Base-by-base conservation (phyloP, 2,329 filamentous ascomycete species). In the Trichoderma koningii region DNA sequence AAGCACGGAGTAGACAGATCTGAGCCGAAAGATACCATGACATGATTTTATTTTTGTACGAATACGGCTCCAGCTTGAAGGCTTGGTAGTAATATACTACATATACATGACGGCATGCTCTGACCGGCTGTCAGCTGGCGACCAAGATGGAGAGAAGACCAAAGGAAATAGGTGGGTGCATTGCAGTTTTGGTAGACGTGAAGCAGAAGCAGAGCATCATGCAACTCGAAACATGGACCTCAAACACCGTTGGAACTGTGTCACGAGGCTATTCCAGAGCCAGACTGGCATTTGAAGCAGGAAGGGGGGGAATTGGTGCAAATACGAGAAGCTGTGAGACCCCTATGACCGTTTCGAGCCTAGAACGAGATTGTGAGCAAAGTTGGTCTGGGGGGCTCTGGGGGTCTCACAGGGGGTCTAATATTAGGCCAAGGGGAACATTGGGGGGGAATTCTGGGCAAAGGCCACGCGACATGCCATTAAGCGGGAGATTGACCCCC, bases 1-100 rank as follows among this genome's bases (percentile, higher is more conserved):
- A 41, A 28, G 30, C 48, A 60, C 45, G 52, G 44, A 63, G 64
- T 57, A 65, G 48, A 64, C 41, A 66, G 30, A 45, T 55, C 50
- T 51, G 47, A 64, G 60, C 55, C 42, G 41, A 55, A 57, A 53
- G 63, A 65, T 65, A 53, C 48, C 55, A 65, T 60, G 17, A 48
- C 26, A 53, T 30, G 63, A 65, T 53, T 60, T 38, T 60, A 28
- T 28, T 34, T 65, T 17, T 59, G 21, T 19, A 59, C 38, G 26
- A 30, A n/a, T 15, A 19, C 38, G 59, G 59, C 38, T 56, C 17
- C 45, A 64, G 38, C 38, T 53, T 42, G 17, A 44, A 41, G 38
- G 41, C 12, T 52, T 47, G 26, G 34, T 52, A 44, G 57, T 44
- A 44, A 51, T 44, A n/a, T 38, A 52, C 34, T 61, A 34, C 44